phyloP scores from a whole-genome alignment of 768 basidiomycete species.

The Ramaria sp. region DNA sequence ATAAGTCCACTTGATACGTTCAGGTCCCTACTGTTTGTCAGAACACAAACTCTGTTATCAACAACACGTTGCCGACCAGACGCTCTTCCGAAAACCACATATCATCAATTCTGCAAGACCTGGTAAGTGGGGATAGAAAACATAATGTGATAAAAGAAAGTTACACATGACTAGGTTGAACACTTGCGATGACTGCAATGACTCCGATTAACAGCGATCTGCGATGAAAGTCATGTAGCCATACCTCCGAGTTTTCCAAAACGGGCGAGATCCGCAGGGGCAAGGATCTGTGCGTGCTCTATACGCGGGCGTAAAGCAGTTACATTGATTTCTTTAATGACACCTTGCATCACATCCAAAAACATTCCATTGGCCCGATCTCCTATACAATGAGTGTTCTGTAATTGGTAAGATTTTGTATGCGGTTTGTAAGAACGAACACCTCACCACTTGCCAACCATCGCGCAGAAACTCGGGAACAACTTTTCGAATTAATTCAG shows the following conservation, averaged over 20 bases:
- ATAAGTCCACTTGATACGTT: slow-evolving; percentile 80
- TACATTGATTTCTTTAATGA: slow-evolving; percentile 33
- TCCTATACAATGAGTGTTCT: slow-evolving; percentile 87
- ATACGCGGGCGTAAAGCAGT: slow-evolving; percentile 60
- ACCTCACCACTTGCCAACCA: slow-evolving; percentile 12
- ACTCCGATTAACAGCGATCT: neutral
- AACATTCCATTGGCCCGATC: slow-evolving; percentile 80
- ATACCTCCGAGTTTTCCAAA: slow-evolving; percentile 64
- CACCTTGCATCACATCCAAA: slow-evolving; percentile 71
- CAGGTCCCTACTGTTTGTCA: slow-evolving; percentile 33
- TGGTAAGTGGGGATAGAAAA: neutral
- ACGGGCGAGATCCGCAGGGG: slow-evolving; percentile 53
- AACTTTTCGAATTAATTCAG: slow-evolving; percentile 4
- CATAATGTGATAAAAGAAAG: neutral
- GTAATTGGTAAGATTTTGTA: neutral
- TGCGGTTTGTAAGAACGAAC: neutral
- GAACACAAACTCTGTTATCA: neutral
- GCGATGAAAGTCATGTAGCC: neutral
- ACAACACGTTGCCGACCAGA: slow-evolving; percentile 21
- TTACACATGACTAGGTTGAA: slow-evolving; percentile 80
- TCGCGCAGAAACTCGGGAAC: slow-evolving; percentile 10
- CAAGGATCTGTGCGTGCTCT: slow-evolving; percentile 90
- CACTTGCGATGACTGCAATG: slow-evolving; percentile 71
- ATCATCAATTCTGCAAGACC: slow-evolving; percentile 44
- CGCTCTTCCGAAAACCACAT: slow-evolving; percentile 89